phyloP scores from a whole-genome alignment of 73 alveolate genomes.

The Paramecium octaurelia region DNA sequence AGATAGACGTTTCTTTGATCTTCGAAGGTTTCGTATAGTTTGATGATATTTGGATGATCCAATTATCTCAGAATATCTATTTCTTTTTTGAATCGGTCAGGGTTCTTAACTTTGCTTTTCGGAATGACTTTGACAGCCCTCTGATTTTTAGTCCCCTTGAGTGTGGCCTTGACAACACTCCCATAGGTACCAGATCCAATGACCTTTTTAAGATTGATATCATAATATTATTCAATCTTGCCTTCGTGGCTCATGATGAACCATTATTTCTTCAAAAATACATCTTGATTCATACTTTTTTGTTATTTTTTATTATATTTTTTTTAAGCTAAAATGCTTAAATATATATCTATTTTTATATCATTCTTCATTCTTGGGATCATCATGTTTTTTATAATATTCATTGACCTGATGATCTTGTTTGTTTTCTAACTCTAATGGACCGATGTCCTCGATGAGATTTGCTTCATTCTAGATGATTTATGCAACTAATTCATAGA shows the following conservation, averaged over 20 bases:
- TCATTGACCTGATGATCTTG: constrained; percentile 26
- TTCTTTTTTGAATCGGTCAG: constrained; percentile 70
- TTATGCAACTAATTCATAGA: neutral
- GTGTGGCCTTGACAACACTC: constrained; percentile 80
- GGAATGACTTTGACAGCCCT: constrained; percentile 90
- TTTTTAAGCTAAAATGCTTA: constrained; percentile 14
- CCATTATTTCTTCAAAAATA: constrained; percentile 56
- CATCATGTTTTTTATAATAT: neutral
- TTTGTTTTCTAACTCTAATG: neutral
- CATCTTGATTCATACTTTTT: constrained; percentile 10
- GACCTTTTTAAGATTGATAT: constrained; percentile 56
- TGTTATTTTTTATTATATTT: neutral
- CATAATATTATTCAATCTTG: constrained; percentile 56
- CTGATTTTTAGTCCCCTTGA: constrained; percentile 69
- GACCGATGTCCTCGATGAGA: neutral
- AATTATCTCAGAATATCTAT: constrained; percentile 59
- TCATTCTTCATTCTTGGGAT: neutral
- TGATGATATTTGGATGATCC: constrained; percentile 80
- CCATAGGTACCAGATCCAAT: constrained; percentile 94
- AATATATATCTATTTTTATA: neutral
- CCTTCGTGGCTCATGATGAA: constrained; percentile 47
- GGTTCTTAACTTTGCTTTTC: constrained; percentile 68
- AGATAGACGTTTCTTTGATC: constrained; percentile 72
- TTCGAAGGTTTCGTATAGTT: constrained; percentile 77
- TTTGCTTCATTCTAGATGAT: neutral